Percentiles rank a stretch among this genome's conserved stretches.
phyloP scores from a whole-genome alignment of 2,329 filamentous ascomycete species.

The Tolypocladium inflatum region DNA sequence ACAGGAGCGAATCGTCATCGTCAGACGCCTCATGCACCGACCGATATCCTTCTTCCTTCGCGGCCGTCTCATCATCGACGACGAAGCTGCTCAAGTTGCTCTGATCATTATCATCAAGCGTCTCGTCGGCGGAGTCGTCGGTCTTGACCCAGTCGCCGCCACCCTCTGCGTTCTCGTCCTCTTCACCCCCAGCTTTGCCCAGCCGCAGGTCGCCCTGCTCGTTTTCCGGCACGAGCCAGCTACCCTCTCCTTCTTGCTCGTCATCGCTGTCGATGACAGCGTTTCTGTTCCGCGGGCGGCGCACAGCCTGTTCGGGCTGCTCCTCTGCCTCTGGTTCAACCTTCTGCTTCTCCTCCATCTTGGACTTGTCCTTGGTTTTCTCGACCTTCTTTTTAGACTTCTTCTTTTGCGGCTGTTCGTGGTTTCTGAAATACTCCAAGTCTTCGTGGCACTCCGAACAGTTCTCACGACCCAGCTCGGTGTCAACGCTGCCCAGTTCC shows the following conservation, averaged over 20 bases:
- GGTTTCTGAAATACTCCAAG: constrained; percentile 51
- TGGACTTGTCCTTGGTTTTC: constrained; percentile 10
- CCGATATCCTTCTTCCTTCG: constrained; percentile 19
- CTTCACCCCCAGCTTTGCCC: constrained; percentile 72
- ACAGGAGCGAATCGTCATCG: constrained; percentile 23
- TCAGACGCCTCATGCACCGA: constrained; percentile 14
- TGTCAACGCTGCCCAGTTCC: constrained; percentile 45
- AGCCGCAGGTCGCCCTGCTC: constrained; percentile 52
- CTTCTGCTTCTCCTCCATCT: constrained; percentile 7
- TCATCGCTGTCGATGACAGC: constrained; percentile 58
- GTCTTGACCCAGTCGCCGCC: constrained; percentile 71
- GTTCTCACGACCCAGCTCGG: constrained; percentile 29
- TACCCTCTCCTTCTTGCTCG: constrained; percentile 60
- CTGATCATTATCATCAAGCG: constrained; percentile 41
- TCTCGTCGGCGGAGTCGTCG: constrained; percentile 54
- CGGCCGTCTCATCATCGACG: constrained; percentile 37
- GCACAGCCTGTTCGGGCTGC: constrained; percentile 11
- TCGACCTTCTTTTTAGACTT: constrained; percentile 18
- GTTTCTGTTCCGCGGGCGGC: constrained; percentile 39
- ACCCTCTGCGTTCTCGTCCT: constrained; percentile 81
- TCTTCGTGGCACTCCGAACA: constrained; percentile 72
- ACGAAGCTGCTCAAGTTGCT: constrained; percentile 48
- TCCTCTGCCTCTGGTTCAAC: constrained; percentile 9
- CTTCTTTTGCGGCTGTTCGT: constrained; percentile 25
- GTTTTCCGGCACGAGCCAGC: constrained; percentile 69